A percentile compares a stretch with the other conserved stretches of the same genome.
Evolutionary conservation across 2,329 filamentous ascomycete species (phyloP).

Genomic region (Sporothrix euskadiensis): DNA sequence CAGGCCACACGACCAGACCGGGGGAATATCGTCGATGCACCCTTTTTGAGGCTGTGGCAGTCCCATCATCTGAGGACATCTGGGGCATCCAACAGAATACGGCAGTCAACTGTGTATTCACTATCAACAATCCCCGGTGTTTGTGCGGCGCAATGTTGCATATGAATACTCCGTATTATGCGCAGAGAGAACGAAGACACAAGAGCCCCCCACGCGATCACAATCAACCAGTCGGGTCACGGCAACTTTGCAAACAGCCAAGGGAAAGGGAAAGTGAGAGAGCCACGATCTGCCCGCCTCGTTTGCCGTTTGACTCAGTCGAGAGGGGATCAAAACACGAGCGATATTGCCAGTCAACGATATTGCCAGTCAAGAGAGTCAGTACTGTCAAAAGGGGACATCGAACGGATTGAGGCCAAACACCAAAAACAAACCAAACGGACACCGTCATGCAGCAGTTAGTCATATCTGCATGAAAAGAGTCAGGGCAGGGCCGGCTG

Average conservation of each 20-base stretch:
- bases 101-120: background rate
- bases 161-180: background rate
- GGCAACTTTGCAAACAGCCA: background rate
- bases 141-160: constrained; percentile 8
- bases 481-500: constrained; percentile 14
- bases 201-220: constrained; percentile 7
- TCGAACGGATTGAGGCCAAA: constrained; percentile 1
- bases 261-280: background rate
- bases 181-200: background rate
- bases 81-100: background rate
- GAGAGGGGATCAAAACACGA: background rate
- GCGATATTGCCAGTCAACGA: background rate
- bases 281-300: constrained; percentile 9
- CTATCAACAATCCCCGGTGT: background rate
- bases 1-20: background rate
- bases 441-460: constrained; percentile 1
- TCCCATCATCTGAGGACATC: background rate
- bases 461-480: constrained; percentile 16
- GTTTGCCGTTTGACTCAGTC: constrained; percentile 2
- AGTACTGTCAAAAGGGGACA: background rate
- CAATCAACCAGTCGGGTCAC: constrained; percentile 8
- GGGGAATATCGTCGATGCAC: constrained; percentile 16
- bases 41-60: constrained; percentile 1
- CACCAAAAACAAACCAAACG: background rate
- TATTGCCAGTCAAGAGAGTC: background rate